phyloP scores from a whole-genome alignment of 345 rosid species.

The Firmiana major region DNA sequence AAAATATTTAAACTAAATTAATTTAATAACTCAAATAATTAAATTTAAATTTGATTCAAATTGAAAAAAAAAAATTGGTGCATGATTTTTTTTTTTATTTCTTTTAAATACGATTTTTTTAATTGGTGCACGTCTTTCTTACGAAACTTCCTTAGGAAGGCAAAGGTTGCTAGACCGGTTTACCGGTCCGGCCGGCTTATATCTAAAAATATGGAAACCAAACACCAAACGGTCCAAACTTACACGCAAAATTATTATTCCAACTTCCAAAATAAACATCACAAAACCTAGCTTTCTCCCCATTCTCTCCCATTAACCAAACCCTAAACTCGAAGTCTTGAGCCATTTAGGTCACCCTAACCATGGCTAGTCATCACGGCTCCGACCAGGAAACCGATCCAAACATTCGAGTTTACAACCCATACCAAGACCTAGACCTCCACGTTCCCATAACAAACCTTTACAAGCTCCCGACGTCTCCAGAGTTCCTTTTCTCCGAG shows the following conservation, averaged over 20 bases:
- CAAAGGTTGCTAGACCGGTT: background rate
- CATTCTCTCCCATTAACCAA: slow-evolving; percentile 4
- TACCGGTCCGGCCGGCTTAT: background rate
- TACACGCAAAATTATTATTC: background rate
- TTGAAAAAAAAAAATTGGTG: no score
- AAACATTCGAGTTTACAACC: slow-evolving; percentile 70
- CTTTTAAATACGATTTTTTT: no score
- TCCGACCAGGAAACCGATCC: slow-evolving; percentile 48
- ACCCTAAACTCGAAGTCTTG: slow-evolving; percentile 22
- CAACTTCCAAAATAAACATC: background rate
- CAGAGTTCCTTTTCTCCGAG: slow-evolving; percentile 89
- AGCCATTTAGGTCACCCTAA: background rate
- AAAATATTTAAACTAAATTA: no score
- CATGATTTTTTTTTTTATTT: no score
- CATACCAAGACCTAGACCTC: slow-evolving; percentile 60
- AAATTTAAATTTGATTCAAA: no score
- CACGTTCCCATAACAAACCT: slow-evolving; percentile 45
- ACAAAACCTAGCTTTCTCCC: background rate
- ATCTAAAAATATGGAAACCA: background rate
- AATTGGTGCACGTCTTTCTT: no score
- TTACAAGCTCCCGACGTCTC: slow-evolving; percentile 85
- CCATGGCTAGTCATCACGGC: slow-evolving; percentile 36
- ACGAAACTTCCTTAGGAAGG: background rate
- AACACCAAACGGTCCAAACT: background rate
- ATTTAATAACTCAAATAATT: no score